Evolutionary conservation across 441 rosid genomes (phyloP).

Genomic region (Syzygium malaccense): DNA sequence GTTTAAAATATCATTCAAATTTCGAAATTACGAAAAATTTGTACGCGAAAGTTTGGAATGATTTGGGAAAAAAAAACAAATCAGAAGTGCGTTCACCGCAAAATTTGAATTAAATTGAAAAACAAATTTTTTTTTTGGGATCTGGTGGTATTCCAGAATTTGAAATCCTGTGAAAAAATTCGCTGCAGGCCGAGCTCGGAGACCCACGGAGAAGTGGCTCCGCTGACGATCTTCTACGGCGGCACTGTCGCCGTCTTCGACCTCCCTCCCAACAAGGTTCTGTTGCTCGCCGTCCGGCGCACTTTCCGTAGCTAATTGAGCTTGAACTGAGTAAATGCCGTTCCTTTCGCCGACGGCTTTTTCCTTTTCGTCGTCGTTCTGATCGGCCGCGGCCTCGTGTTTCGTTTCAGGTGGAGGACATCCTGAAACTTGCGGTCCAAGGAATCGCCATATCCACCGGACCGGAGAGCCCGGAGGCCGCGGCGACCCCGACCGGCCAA

Average conservation of each 20-base stretch:
- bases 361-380: too few species aligned
- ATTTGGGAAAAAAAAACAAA: too few species aligned
- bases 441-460: slow-evolving; percentile 19
- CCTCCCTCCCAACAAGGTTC: slow-evolving; percentile 50
- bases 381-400: neutral
- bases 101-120: too few species aligned
- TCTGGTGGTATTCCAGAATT: neutral
- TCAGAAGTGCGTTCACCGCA: too few species aligned
- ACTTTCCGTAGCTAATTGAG: neutral
- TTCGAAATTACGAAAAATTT: neutral
- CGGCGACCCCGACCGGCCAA: slow-evolving; percentile 7
- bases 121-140: neutral
- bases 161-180: neutral
- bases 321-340: neutral
- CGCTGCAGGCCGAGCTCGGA: neutral
- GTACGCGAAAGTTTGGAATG: neutral
- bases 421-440: slow-evolving; percentile 56
- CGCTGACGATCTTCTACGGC: slow-evolving; percentile 84
- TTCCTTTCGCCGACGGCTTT: neutral
- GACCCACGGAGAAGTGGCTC: slow-evolving; percentile 15
- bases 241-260: slow-evolving; percentile 68
- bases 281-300: neutral
- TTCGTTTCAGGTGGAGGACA: slow-evolving; percentile 40
- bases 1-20: neutral
- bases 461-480: slow-evolving; percentile 6